phyloP scores from a whole-genome alignment of 179 eudicot genomes.

The Beta lomatogona region DNA sequence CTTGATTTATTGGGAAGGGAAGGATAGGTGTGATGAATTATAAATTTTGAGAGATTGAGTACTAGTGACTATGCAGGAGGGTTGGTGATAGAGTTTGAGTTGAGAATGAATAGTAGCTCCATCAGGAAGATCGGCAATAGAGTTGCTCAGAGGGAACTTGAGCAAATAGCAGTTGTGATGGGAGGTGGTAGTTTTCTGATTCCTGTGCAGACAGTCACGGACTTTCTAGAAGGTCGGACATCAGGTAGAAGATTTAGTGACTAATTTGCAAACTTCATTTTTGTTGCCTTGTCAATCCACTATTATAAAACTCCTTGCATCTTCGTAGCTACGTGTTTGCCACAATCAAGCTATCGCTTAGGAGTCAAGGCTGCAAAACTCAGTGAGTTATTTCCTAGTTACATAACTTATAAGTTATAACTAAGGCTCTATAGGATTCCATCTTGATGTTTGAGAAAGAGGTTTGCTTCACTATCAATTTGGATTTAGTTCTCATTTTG shows the following conservation, averaged over 20 bases:
- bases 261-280: background rate
- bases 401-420: conserved; percentile 81
- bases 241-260: conserved; percentile 51
- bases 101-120: background rate
- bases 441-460: conserved; percentile 72
- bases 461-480: conserved; percentile 42
- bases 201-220: conserved; percentile 84
- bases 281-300: conserved; percentile 1
- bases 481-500: background rate
- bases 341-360: conserved; percentile 86
- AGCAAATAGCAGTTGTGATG: conserved; percentile 68
- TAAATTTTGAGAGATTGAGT: too few relatives aligned
- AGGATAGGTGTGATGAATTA: conserved; percentile 18
- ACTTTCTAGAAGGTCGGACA: conserved; percentile 70
- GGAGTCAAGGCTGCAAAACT: conserved; percentile 86
- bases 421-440: conserved; percentile 79
- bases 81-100: too few relatives aligned
- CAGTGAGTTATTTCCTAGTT: conserved; percentile 68
- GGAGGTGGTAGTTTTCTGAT: conserved; percentile 84
- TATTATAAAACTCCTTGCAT: conserved; percentile 17
- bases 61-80: conserved; percentile 55
- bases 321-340: conserved; percentile 55
- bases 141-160: conserved; percentile 53
- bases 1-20: too few relatives aligned
- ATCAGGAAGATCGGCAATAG: background rate